Evolutionary conservation across 2,329 filamentous ascomycete species (phyloP).

Genomic region (Cephalotrichum gorgonifer): DNA sequence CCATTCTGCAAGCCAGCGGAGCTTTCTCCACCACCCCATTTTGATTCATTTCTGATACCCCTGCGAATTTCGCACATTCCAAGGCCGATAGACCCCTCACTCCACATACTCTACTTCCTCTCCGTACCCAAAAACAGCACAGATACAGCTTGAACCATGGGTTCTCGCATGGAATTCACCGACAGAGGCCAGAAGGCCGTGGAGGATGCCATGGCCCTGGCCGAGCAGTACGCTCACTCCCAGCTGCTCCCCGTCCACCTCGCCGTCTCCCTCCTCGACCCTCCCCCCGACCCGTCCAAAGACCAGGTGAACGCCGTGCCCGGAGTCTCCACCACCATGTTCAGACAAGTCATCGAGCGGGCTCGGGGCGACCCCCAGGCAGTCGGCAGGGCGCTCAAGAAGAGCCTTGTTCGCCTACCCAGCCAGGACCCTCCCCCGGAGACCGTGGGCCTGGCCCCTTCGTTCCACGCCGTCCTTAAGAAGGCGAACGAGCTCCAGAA

Average conservation of each 20-base stretch:
- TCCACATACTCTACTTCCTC: neutral
- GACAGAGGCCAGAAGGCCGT: slow-evolving; percentile 86
- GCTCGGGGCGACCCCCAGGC: slow-evolving; percentile 87
- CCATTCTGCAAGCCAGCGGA: slow-evolving; percentile 2
- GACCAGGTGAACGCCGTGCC: slow-evolving; percentile 71
- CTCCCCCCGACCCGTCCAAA: slow-evolving; percentile 64
- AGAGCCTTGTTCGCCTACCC: slow-evolving; percentile 77
- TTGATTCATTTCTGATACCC: slow-evolving; percentile 2
- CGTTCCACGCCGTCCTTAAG: slow-evolving; percentile 72
- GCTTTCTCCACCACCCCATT: slow-evolving; percentile 1
- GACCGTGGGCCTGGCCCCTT: slow-evolving; percentile 69
- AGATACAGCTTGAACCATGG: slow-evolving; percentile 41
- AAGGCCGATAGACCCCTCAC: neutral
- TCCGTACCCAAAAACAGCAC: slow-evolving; percentile 8
- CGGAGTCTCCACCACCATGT: slow-evolving; percentile 59
- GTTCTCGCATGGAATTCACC: slow-evolving; percentile 80
- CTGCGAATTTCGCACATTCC: neutral
- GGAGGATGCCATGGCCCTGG: slow-evolving; percentile 76
- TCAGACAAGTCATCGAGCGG: slow-evolving; percentile 88
- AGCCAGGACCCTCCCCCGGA: slow-evolving; percentile 94
- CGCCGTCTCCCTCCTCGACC: slow-evolving; percentile 70
- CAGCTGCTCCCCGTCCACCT: slow-evolving; percentile 88
- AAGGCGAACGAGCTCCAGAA: slow-evolving; percentile 84
- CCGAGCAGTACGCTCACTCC: slow-evolving; percentile 81
- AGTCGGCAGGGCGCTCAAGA: slow-evolving; percentile 84